Base-by-base conservation (phyloP, 352 stramenopile genomes). In the Globisporangium rhizosaccharum region DNA sequence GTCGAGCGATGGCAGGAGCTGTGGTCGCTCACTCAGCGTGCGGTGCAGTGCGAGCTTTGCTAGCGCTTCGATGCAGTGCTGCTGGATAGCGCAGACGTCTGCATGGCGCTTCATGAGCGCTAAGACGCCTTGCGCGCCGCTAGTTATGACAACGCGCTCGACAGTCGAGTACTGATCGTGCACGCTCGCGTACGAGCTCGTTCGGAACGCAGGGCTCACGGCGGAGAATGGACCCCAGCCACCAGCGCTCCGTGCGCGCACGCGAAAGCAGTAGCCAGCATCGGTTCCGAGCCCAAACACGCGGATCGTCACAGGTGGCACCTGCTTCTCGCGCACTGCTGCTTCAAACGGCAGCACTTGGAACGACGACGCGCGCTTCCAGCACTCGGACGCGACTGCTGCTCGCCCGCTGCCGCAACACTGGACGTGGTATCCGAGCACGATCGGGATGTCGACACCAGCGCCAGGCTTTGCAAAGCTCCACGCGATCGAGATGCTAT, bases 151-250 rank as follows among this genome's bases (percentile, higher is more conserved):
- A 17, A 65, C 63, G 20, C 28, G 18, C 23, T 71, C 53, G 30
- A 82, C 63, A 0, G 69, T 75, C 45, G 68, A 63, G 23, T 73
- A 78, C 15, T 75, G 59, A 28, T 72, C 58, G n/a, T 65, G 51
- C 2, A 67, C 70, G 23, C 63, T 73, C 1, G 71, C 45, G 53
- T 33, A 69, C 1, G 76, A 76, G 0, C 49, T 61, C 2, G 82
- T 90, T 11, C 77, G 67, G 57, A 85, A 76, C 11, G 58, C 57
- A 25, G 46, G 15, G 10, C 66, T 78, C 2, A 57, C 23, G 1
- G n/a, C n/a, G 0, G 79, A 90, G 52, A 85, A 88, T 12, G 76
- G 72, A 0, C 81, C 78, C 83, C 81, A 92, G 1, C 81, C 83
- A 0, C 83, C 81, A 25, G 71, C 71, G 39, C 67, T 82, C 12